Evolutionary conservation across 2,329 filamentous ascomycete species (phyloP).

Genomic region (Macrophomina pseudophaseolina): DNA sequence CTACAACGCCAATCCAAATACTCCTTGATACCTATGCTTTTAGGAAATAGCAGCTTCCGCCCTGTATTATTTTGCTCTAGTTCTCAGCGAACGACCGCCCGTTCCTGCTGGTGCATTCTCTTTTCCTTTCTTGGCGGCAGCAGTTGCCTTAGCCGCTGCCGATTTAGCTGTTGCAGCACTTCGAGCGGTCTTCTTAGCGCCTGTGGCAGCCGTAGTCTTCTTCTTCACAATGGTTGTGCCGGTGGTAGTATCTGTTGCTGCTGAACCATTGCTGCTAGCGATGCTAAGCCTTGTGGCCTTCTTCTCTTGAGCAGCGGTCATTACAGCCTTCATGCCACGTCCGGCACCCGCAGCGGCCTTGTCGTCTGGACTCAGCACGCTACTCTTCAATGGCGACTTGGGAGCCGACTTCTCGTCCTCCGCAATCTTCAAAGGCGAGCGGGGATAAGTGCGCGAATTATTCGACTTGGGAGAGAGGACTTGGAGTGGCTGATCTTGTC

Average conservation of each 20-base stretch:
- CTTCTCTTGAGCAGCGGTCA: constrained; percentile 43
- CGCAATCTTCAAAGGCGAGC: constrained; percentile 55
- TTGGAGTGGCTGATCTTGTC: constrained; percentile 53
- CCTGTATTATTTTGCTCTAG: constrained; percentile 14
- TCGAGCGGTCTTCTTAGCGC: constrained; percentile 22
- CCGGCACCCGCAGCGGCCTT: constrained; percentile 66
- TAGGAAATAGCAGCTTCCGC: no score
- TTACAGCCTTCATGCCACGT: constrained; percentile 55
- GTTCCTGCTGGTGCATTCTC: constrained; percentile 23
- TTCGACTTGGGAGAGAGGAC: constrained; percentile 82
- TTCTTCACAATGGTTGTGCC: constrained; percentile 68
- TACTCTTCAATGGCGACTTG: constrained; percentile 48
- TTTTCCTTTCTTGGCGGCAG: constrained; percentile 27
- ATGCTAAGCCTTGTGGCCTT: constrained; percentile 43
- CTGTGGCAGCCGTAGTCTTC: constrained; percentile 38
- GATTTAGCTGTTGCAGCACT: constrained; percentile 17
- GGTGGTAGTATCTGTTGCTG: constrained; percentile 66
- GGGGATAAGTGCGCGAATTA: constrained; percentile 73
- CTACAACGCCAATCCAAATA: not conserved
- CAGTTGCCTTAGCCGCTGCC: constrained; percentile 11
- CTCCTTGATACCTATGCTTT: constrained; percentile 1
- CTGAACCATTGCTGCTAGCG: constrained; percentile 62
- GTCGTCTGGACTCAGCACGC: constrained; percentile 40
- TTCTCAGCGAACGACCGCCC: constrained; percentile 16
- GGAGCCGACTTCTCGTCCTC: constrained; percentile 56